A percentile compares a stretch with the other conserved stretches of the same genome.
Evolutionary conservation across 2,329 filamentous ascomycete genomes (phyloP).

Genomic region (Colletotrichum tropicicola): DNA sequence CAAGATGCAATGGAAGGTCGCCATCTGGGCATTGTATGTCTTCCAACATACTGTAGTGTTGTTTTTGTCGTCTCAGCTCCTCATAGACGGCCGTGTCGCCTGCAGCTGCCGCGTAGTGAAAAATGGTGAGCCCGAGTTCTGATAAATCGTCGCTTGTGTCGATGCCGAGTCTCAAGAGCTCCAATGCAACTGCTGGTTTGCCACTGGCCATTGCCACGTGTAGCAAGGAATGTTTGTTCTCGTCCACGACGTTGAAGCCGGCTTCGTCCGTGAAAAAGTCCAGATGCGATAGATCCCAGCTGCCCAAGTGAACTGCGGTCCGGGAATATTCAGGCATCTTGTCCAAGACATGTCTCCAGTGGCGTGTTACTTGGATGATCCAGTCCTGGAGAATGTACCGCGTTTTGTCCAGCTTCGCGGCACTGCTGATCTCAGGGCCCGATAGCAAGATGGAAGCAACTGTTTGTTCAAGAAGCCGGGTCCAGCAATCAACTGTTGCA

Average conservation of each 20-base stretch:
- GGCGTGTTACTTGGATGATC: neutral
- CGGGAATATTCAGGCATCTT: neutral
- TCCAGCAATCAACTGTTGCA: too few species aligned
- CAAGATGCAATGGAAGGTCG: neutral
- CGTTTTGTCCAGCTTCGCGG: too few species aligned
- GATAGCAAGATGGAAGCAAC: too few species aligned
- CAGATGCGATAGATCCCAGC: neutral
- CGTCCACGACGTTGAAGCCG: neutral
- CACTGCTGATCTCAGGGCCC: too few species aligned
- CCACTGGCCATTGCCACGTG: neutral
- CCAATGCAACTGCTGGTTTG: neutral
- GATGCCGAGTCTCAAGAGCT: neutral
- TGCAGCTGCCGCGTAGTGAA: neutral
- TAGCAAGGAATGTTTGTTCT: neutral
- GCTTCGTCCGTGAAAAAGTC: neutral
- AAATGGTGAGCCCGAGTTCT: neutral
- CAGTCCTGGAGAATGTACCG: too few species aligned
- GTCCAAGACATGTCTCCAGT: neutral
- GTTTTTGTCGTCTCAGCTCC: neutral
- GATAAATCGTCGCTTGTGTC: too few species aligned
- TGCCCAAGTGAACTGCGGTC: neutral
- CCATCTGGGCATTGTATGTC: neutral
- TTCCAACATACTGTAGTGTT: neutral
- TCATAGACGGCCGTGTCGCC: neutral
- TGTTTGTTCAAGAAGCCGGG: too few species aligned